Conservation (phyloP, 495 filamentous ascomycete species). For the Cercophora samala region DNA sequence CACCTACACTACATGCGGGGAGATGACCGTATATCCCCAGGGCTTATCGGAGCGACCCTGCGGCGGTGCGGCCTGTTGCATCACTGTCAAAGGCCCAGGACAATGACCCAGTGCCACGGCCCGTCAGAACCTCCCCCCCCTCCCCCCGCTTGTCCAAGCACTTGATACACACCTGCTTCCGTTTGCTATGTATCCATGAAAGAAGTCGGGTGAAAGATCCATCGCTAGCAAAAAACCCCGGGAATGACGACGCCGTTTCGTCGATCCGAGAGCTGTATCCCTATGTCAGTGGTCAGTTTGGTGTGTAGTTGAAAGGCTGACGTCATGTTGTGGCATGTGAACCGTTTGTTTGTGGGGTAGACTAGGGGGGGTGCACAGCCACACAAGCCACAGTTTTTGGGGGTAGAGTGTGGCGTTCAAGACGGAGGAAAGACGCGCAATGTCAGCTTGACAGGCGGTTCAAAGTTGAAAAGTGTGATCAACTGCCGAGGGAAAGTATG, state of each 20-base stretch:
- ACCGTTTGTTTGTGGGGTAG: neutral
- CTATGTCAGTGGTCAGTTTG: neutral
- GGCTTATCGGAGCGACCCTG: neutral
- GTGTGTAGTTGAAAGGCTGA: neutral
- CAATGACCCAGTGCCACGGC: neutral
- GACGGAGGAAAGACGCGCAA: neutral
- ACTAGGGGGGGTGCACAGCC: neutral
- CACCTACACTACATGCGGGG: neutral
- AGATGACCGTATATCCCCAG: neutral
- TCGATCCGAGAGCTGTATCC: neutral
- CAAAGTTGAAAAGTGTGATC: too few species aligned
- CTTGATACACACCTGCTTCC: too few species aligned
- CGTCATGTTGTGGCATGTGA: neutral
- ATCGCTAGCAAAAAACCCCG: too few species aligned
- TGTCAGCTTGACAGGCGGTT: neutral
- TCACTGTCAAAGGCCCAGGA: conserved; percentile 14
- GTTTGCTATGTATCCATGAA: too few species aligned
- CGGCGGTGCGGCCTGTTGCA: conserved; percentile 18
- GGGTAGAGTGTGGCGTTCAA: neutral
- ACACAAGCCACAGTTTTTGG: neutral
- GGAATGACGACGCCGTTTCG: neutral
- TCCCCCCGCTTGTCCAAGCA: too few species aligned
- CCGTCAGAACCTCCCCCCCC: too few species aligned
- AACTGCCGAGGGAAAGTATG: neutral
- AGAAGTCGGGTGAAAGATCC: too few species aligned